Evolutionary conservation across 305 asterid genomes (phyloP).

Genomic region (Fraxinus dipetala): DNA sequence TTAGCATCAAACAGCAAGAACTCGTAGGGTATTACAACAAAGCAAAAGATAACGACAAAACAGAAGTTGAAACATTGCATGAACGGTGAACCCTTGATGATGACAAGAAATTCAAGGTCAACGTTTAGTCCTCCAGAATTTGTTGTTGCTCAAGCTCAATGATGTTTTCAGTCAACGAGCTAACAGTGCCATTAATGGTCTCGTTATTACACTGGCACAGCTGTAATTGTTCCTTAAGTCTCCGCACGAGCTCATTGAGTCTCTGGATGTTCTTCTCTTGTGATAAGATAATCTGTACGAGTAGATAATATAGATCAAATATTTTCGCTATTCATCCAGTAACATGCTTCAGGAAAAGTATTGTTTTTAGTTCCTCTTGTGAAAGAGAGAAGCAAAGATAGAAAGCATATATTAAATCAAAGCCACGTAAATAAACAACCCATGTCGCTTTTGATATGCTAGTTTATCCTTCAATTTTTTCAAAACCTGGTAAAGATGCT

Average conservation of each 20-base stretch:
- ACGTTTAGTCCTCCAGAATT: constrained; percentile 59
- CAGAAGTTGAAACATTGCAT: background rate
- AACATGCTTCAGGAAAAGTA: background rate
- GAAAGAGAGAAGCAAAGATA: background rate
- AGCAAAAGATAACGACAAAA: background rate
- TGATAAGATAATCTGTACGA: constrained; percentile 69
- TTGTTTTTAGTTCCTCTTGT: background rate
- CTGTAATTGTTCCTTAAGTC: constrained; percentile 65
- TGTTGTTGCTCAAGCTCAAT: constrained; percentile 68
- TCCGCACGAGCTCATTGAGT: constrained; percentile 65
- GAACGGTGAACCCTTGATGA: constrained; percentile 10
- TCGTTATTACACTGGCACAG: constrained; percentile 59
- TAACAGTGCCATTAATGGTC: constrained; percentile 37
- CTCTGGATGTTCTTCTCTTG: constrained; percentile 87
- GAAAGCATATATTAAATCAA: background rate
- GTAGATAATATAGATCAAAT: background rate
- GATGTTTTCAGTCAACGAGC: constrained; percentile 48
- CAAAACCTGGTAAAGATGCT: background rate
- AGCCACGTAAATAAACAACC: background rate
- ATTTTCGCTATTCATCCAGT: background rate
- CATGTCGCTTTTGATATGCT: background rate
- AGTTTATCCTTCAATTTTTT: background rate
- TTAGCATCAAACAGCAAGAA: background rate
- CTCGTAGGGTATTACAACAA: background rate
- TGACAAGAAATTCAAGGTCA: background rate